phyloP scores from a whole-genome alignment of 257 asterid genomes.

The Agastache rugosa region DNA sequence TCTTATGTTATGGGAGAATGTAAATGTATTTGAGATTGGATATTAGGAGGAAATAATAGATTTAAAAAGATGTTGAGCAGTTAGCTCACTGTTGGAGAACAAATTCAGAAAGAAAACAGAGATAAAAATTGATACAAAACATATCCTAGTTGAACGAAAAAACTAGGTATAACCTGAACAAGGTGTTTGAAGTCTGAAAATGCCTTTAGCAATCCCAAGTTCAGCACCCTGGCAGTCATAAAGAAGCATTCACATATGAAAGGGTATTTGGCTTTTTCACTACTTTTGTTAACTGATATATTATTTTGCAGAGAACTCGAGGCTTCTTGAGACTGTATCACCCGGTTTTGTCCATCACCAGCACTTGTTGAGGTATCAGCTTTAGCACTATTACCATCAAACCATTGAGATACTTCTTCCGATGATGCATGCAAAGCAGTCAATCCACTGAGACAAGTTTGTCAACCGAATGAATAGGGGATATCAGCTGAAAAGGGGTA shows the following conservation, averaged over 20 bases:
- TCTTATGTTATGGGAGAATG: neutral
- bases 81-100: neutral
- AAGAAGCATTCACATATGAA: slow-evolving; percentile 98
- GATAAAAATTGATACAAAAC: neutral
- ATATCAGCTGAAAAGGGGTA: slow-evolving; percentile 22
- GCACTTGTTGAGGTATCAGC: slow-evolving; percentile 41
- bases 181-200: slow-evolving; percentile 95
- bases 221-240: slow-evolving; percentile 97
- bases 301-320: slow-evolving; percentile 56
- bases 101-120: neutral
- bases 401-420: slow-evolving; percentile 90
- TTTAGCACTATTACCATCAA: slow-evolving; percentile 51
- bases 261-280: slow-evolving; percentile 69
- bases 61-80: neutral
- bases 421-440: slow-evolving; percentile 98
- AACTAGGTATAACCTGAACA: slow-evolving; percentile 69
- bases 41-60: neutral
- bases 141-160: neutral
- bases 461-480: slow-evolving; percentile 26
- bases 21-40: neutral
- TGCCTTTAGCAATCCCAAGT: slow-evolving; percentile 91
- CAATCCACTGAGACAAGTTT: slow-evolving; percentile 65
- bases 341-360: slow-evolving; percentile 59
- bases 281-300: slow-evolving; percentile 46
- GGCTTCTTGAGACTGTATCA: slow-evolving; percentile 75